Percentiles rank a stretch among this genome's conserved stretches.
These are phyloP conservation scores for Apocynum venetum DNA, from an alignment of 257 asterid species.

Conservation along the genomic window DNA sequence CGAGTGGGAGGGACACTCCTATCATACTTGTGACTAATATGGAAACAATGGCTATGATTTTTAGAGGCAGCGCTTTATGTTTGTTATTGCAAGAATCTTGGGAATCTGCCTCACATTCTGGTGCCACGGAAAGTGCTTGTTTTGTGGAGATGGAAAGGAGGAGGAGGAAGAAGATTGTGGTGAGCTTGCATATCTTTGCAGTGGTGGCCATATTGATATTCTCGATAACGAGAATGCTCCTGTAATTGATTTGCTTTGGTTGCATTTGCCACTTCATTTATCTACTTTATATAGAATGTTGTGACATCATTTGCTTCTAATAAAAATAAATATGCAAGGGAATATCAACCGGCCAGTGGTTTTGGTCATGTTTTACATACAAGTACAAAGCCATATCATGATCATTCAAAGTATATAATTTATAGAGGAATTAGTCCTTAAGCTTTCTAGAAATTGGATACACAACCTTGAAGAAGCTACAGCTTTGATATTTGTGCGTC, in stretches of 20 bases:
- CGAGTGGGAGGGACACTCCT: constrained; percentile 49
- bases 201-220: not conserved
- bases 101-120: constrained; percentile 32
- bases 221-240: not conserved
- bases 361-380: no score
- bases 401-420: no score
- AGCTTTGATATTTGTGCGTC: no score
- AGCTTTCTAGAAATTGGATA: no score
- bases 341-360: no score
- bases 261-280: not conserved
- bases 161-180: constrained; percentile 4
- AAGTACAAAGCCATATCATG: no score
- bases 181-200: not conserved
- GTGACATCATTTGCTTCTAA: not conserved
- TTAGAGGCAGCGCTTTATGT: constrained; percentile 39
- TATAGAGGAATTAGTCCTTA: no score
- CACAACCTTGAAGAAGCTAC: no score
- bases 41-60: constrained; percentile 54
- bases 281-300: not conserved
- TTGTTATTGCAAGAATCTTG: constrained; percentile 37
- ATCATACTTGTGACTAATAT: constrained; percentile 50
- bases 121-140: constrained; percentile 26
- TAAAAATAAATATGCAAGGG: no score
- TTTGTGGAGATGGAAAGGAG: constrained; percentile 16
- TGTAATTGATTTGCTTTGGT: not conserved